Base-by-base conservation (phyloP, 169 alveolate genomes). In the Condylostoma magnum region DNA sequence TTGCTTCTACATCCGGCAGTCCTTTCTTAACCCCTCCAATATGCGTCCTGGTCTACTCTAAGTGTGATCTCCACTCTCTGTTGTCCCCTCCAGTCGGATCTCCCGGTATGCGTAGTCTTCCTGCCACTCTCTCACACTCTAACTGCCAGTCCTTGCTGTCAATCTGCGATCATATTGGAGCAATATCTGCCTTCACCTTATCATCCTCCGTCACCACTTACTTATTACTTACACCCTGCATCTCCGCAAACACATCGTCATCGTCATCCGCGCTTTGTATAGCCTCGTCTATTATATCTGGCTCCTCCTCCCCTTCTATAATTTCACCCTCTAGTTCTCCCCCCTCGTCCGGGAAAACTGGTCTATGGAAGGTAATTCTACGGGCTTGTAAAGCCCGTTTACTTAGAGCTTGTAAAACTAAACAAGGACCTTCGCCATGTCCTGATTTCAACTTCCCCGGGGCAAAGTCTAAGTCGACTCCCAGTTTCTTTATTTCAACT, bases 101-200 rank as follows among this genome's bases (percentile, higher is more conserved):
- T 46, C 76, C 76, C 31, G 75, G 78, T 37, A 87, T 48, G 57
- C 81, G 80, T 54, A 87, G 82, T 54, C 82, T 80, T 34, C 72
- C 79, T 25, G 87, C 86, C 2, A 87, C 91, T 72, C 90, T 77
- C 58, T 87, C 91, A n/a, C 82, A 81, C 65, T 87, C 94, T 60
- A 82, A 52, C 57, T 67, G 75, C 91, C 94, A 87, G 33, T 87
- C 91, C 28, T 84, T 87, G 50, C 84, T 81, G 57, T 79, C 63
- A 22, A 83, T 79, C 18, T 72, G 50, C 15, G 86, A 63, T 47
- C 79, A 78, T 25, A 77, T 78, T 0, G 85, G 86, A 53, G 80
- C 81, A 38, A 81, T 78, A 15, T 65, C 75, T 18, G 50, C 53
- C n/a, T 54, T 51, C 38, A 71, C 83, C 6, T 74, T 71, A 36